Percentiles rank a stretch among this genome's conserved stretches.
phyloP scores from a whole-genome alignment of 2,329 filamentous ascomycete genomes.

The Gliomastix tumulicola region DNA sequence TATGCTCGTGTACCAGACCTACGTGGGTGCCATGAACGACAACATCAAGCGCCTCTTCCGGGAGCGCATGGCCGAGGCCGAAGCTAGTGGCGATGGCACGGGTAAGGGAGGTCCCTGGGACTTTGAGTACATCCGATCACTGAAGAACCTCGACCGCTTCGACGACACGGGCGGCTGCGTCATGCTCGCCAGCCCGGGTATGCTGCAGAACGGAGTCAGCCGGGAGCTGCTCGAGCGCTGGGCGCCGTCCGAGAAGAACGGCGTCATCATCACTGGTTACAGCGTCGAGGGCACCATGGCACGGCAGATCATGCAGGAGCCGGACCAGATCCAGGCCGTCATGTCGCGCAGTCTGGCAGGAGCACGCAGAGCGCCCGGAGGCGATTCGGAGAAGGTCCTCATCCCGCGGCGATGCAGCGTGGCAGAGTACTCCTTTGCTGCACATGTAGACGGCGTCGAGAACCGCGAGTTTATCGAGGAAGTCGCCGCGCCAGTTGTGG shows the following conservation, averaged over 20 bases:
- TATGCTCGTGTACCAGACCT: conserved; percentile 98
- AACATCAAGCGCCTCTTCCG: conserved; percentile 96
- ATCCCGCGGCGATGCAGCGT: conserved; percentile 90
- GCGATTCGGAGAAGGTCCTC: conserved; percentile 79
- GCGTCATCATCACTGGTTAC: conserved; percentile 97
- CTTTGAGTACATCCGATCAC: conserved; percentile 85
- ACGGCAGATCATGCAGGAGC: conserved; percentile 89
- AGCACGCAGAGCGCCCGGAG: conserved; percentile 53
- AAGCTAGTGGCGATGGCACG: conserved; percentile 66
- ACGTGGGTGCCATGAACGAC: conserved; percentile 97
- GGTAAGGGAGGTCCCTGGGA: conserved; percentile 90
- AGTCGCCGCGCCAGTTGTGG: conserved; percentile 83
- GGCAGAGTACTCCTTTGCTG: conserved; percentile 91
- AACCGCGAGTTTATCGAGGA: conserved; percentile 97
- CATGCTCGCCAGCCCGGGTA: conserved; percentile 95
- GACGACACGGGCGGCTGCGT: conserved; percentile 94
- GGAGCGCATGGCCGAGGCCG: conserved; percentile 85
- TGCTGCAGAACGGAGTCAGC: conserved; percentile 95
- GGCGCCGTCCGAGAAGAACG: conserved; percentile 94
- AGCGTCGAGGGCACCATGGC: conserved; percentile 99
- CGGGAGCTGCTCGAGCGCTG: conserved; percentile 88
- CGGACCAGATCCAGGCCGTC: conserved; percentile 88
- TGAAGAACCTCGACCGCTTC: conserved; percentile 91
- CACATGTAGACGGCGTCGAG: conserved; percentile 92
- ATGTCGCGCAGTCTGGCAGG: conserved; percentile 69